phyloP scores from a whole-genome alignment of 305 asterid genomes.

The Fraxinus platypoda region DNA sequence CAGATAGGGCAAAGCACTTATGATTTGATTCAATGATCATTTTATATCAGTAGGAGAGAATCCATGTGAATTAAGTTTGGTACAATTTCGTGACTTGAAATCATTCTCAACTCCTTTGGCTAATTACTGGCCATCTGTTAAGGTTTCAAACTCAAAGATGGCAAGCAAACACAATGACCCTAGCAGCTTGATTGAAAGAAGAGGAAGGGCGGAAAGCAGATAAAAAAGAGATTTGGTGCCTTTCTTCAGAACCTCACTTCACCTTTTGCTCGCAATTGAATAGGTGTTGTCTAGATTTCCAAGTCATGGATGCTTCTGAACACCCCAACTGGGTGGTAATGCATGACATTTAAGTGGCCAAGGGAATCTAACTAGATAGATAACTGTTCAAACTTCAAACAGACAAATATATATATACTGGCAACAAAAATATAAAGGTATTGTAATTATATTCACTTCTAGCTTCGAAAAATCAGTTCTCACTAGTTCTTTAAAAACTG shows the following conservation, averaged over 20 bases:
- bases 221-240: not conserved
- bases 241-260: not conserved
- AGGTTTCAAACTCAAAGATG: not conserved
- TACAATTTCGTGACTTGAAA: not conserved
- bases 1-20: not conserved
- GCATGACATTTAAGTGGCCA: not conserved
- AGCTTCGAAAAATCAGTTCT: not conserved
- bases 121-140: not conserved
- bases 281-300: not conserved
- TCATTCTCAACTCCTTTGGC: slow-evolving; percentile 3
- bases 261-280: not conserved
- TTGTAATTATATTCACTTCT: not conserved
- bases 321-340: not conserved
- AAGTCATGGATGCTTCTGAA: not conserved
- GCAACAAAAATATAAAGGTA: slow-evolving; percentile 1
- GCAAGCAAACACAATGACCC: not conserved
- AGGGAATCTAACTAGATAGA: not conserved
- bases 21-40: not conserved
- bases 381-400: not conserved
- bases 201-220: not conserved
- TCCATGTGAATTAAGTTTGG: not conserved
- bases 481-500: not conserved
- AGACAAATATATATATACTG: not conserved
- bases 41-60: not conserved
- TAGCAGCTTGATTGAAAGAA: not conserved